These are phyloP conservation scores for Boletus vermiculosoides DNA, from an alignment of 768 basidiomycete genomes.

Conservation along the genomic window DNA sequence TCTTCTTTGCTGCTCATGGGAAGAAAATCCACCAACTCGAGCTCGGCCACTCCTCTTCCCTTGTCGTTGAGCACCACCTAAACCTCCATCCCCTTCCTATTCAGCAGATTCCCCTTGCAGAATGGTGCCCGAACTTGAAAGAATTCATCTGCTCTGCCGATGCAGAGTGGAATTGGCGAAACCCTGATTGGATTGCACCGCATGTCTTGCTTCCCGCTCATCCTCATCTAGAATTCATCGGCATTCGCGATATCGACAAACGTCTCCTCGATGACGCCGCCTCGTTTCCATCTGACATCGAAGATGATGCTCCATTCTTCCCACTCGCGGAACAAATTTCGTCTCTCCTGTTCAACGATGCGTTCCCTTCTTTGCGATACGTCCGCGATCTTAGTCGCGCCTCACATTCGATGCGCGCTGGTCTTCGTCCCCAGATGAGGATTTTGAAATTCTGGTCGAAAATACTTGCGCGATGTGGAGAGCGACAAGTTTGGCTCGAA, in stretches of 20 bases:
- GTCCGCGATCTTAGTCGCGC: slow-evolving; percentile 64
- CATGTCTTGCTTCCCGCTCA: slow-evolving; percentile 69
- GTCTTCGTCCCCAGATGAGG: slow-evolving; percentile 32
- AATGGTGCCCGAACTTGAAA: slow-evolving; percentile 66
- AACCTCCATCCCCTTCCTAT: slow-evolving; percentile 41
- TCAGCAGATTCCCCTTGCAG: slow-evolving; percentile 50
- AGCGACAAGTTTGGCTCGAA: slow-evolving; percentile 61
- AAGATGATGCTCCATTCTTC: slow-evolving; percentile 56
- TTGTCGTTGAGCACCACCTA: slow-evolving; percentile 66
- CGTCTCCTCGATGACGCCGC: slow-evolving; percentile 49
- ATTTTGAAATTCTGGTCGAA: slow-evolving; percentile 49
- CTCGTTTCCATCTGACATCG: slow-evolving; percentile 33
- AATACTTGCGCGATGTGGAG: slow-evolving; percentile 49
- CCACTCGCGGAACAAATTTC: slow-evolving; percentile 64
- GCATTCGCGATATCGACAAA: slow-evolving; percentile 68
- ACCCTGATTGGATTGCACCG: slow-evolving; percentile 78
- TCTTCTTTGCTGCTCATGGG: slow-evolving; percentile 69
- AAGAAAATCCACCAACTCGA: slow-evolving; percentile 61
- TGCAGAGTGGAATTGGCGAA: slow-evolving; percentile 79
- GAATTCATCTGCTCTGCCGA: slow-evolving; percentile 76
- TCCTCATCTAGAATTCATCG: slow-evolving; percentile 60
- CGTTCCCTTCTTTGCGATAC: slow-evolving; percentile 60
- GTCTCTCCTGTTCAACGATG: slow-evolving; percentile 52
- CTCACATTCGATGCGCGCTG: slow-evolving; percentile 53
- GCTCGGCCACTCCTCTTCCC: slow-evolving; percentile 67